Evolutionary conservation across 1,284 basidiomycete species (phyloP).

Genomic region (Puccinia polysora): DNA sequence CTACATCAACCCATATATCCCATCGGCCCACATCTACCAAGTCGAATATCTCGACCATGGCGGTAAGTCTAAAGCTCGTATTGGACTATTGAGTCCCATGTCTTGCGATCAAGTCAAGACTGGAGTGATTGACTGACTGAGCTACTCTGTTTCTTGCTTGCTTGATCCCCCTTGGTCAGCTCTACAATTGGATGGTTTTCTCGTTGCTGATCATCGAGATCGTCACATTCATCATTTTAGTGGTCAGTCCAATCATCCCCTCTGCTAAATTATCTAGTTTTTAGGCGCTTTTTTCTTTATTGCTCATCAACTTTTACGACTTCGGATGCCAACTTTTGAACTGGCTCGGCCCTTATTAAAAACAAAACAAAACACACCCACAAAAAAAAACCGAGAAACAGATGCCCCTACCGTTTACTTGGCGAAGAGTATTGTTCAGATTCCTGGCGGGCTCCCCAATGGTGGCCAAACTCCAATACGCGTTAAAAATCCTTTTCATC

Average conservation of each 20-base stretch:
- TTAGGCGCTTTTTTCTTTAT: background rate
- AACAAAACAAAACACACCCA: too few relatives aligned
- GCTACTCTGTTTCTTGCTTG: background rate
- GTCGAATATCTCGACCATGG: too few relatives aligned
- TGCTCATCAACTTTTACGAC: background rate
- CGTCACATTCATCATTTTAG: constrained; percentile 39
- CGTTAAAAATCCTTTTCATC: constrained; percentile 90
- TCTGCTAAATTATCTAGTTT: background rate
- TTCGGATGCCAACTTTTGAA: background rate
- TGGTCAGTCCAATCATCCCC: constrained; percentile 28
- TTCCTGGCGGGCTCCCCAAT: constrained; percentile 61
- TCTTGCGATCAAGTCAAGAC: too few relatives aligned
- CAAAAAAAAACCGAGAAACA: background rate
- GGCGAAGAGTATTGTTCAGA: constrained; percentile 67
- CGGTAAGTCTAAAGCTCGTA: too few relatives aligned
- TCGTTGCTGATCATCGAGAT: constrained; percentile 37
- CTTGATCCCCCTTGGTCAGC: too few relatives aligned
- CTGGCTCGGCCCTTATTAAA: background rate
- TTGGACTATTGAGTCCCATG: too few relatives aligned
- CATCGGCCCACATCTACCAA: too few relatives aligned
- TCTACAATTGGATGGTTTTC: constrained; percentile 44
- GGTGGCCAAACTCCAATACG: constrained; percentile 58
- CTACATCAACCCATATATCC: too few relatives aligned
- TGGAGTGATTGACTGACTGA: too few relatives aligned
- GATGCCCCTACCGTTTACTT: constrained; percentile 68